Base-by-base conservation (phyloP, 2,329 filamentous ascomycete species). In the Helotiales sp. region DNA sequence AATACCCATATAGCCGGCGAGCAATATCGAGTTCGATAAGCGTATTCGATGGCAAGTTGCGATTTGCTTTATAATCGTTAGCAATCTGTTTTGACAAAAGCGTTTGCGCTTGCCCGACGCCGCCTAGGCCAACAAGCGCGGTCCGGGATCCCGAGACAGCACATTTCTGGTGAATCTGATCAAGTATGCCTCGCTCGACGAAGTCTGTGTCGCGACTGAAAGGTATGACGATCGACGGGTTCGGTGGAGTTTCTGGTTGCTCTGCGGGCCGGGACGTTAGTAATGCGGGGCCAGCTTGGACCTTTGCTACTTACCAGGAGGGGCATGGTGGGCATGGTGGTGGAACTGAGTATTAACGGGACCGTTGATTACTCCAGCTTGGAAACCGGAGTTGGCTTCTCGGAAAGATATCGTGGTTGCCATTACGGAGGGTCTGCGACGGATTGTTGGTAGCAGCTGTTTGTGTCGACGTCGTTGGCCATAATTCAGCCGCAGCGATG, bases 41-140 rank as follows among this genome's bases (percentile, higher is more conserved):
- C 64, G 36, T 73, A 73, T 61, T 73, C 60, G 36, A 75, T 74
- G 9, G 69, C 67, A 25, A 71, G 62, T 62, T 70, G 66, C 40
- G 69, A 68, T 61, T 71, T 71, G n/a, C 70, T 71, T 50, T 10
- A 31, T 9, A 13, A 8, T 22, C 1, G 13, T 59, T 48, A 59
- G 46, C 48, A 3, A 40, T 48, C n/a, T 36, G 12, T n/a, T 25
- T n/a, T 50, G 10, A n/a, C 5, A 8, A 30, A 2, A 54, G 42
- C 8, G 15, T 51, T 46, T 25, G 36, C n/a, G 6, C 53, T 59
- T 31, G 57, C 53, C 53, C 57, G 3, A 49, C 47, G 22, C 53
- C 53, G 2, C 53, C 54, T n/a, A 60, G 31, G 22, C 55, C 50
- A 55, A 60, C 54, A 13, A 53, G 51, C 15, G 51, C 51, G 36